These are phyloP conservation scores for Achaetomium macrosporum DNA, from an alignment of 2,329 filamentous ascomycete species.

Conservation along the genomic window DNA sequence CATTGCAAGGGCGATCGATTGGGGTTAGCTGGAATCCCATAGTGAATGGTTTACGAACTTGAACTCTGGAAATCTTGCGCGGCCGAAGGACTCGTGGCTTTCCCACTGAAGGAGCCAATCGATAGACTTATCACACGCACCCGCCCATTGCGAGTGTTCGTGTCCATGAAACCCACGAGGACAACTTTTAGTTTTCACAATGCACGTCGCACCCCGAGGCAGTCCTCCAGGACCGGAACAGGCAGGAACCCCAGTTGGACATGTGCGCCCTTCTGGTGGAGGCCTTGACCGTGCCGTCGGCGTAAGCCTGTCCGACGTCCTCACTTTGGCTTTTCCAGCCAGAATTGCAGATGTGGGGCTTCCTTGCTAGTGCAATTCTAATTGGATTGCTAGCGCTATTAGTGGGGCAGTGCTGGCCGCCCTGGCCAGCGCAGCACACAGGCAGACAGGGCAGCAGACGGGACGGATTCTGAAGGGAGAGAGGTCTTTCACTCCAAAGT, in stretches of 20 bases:
- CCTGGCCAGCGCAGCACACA: neutral
- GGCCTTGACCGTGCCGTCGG: slow-evolving; percentile 12
- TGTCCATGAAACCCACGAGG: slow-evolving; percentile 1
- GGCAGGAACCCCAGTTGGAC: neutral
- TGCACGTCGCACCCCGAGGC: too few species aligned
- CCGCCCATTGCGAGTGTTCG: neutral
- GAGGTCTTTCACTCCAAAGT: too few species aligned
- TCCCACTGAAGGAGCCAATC: neutral
- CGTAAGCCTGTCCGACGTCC: slow-evolving; percentile 16
- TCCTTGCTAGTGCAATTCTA: neutral
- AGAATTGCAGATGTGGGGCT: slow-evolving; percentile 14
- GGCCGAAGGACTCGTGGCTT: slow-evolving; percentile 6
- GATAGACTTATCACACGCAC: neutral
- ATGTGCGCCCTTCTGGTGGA: slow-evolving; percentile 12
- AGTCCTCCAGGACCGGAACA: neutral
- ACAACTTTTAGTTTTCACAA: neutral
- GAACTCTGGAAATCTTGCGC: too few species aligned
- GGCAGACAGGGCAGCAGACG: neutral
- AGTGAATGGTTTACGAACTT: neutral
- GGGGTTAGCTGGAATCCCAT: neutral
- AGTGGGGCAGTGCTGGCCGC: slow-evolving; percentile 19
- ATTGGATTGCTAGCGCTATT: slow-evolving; percentile 4
- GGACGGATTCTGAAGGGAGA: too few species aligned
- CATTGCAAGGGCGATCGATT: neutral
- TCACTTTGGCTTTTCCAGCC: slow-evolving; percentile 11